phyloP scores from a whole-genome alignment of 208 protist genomes.

The Trichomonas vaginalis region DNA sequence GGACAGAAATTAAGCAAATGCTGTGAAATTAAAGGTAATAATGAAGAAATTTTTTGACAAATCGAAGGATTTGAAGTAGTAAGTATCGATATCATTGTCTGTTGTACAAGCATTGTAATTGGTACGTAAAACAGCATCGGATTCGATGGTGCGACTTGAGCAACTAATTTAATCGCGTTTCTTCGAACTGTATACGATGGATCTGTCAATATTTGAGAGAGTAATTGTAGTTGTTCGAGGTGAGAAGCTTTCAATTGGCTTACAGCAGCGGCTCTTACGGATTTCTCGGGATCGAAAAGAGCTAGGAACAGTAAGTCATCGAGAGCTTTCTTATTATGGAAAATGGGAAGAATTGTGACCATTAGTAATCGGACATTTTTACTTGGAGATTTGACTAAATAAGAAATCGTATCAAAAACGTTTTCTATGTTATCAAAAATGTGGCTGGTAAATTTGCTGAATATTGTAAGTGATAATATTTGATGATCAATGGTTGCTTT shows the following conservation, averaged over 20 bases:
- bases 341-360: background rate
- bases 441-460: background rate
- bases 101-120: background rate
- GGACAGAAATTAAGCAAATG: background rate
- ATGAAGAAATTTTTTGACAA: background rate
- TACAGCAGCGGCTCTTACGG: background rate
- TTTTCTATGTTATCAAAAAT: background rate
- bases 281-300: background rate
- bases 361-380: background rate
- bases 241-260: background rate
- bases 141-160: background rate
- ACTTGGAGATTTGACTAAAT: background rate
- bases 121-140: background rate
- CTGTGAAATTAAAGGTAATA: background rate
- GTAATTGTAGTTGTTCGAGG: background rate
- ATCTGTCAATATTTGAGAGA: background rate
- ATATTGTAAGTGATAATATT: background rate
- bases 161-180: constrained; percentile 1
- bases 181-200: background rate
- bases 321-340: background rate
- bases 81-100: background rate
- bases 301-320: background rate
- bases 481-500: background rate
- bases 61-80: background rate
- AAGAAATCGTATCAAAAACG: background rate